Evolutionary conservation across 2,329 filamentous ascomycete genomes (phyloP).

Genomic region (Ophiocordyceps unilateralis): DNA sequence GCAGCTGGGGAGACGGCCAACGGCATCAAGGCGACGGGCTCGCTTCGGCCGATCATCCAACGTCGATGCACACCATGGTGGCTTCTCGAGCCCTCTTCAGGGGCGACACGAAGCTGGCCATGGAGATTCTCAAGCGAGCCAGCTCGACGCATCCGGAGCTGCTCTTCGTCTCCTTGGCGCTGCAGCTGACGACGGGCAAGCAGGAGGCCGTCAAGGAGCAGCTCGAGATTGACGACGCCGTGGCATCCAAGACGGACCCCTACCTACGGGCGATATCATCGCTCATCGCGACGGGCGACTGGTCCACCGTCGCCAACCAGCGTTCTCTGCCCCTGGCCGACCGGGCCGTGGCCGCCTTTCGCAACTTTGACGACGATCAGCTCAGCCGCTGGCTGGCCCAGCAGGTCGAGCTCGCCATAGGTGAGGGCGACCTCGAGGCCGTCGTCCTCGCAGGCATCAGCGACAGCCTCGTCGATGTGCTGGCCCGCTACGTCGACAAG

Average conservation of each 20-base stretch:
- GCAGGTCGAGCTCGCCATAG: slow-evolving; percentile 42
- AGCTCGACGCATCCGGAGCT: slow-evolving; percentile 46
- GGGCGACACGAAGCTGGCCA: slow-evolving; percentile 49
- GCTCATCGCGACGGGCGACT: slow-evolving; percentile 60
- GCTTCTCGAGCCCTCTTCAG: slow-evolving; percentile 62
- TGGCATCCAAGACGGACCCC: slow-evolving; percentile 51
- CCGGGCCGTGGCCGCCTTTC: slow-evolving; percentile 55
- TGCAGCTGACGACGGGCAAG: slow-evolving; percentile 40
- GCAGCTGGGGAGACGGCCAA: slow-evolving; percentile 48
- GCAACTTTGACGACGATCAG: slow-evolving; percentile 43
- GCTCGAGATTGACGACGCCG: slow-evolving; percentile 39
- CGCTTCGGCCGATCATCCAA: slow-evolving; percentile 30
- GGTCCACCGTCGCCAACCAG: slow-evolving; percentile 57
- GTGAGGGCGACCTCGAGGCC: slow-evolving; percentile 57
- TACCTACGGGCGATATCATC: slow-evolving; percentile 68
- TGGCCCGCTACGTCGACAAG: slow-evolving; percentile 58
- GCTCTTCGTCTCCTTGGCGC: slow-evolving; percentile 48
- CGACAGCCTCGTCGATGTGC: slow-evolving; percentile 54
- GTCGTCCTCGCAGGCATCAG: slow-evolving; percentile 64
- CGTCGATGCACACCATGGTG: slow-evolving; percentile 49
- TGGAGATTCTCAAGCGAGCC: slow-evolving; percentile 51
- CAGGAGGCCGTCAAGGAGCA: slow-evolving; percentile 26
- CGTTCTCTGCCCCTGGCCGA: slow-evolving; percentile 57
- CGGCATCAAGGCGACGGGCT: slow-evolving; percentile 25
- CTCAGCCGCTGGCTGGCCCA: slow-evolving; percentile 51